These are phyloP conservation scores for Trypanosoma avium DNA, from an alignment of 208 protist species.

Conservation along the genomic window DNA sequence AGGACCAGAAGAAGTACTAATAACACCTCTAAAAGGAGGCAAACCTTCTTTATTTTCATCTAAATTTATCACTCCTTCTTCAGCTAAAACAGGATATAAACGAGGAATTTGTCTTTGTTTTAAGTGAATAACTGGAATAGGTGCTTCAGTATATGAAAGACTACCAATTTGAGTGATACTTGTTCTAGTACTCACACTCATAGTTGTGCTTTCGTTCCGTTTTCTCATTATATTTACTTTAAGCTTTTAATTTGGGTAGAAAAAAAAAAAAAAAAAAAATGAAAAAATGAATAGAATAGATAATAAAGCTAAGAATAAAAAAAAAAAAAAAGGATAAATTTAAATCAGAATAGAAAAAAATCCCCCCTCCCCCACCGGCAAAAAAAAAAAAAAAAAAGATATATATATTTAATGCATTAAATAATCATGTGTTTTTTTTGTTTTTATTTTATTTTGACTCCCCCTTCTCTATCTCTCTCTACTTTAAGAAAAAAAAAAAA, in stretches of 20 bases:
- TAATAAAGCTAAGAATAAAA: neutral
- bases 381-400: neutral
- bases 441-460: no score
- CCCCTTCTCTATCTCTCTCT: no score
- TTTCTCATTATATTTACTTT: neutral
- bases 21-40: neutral
- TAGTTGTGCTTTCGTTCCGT: neutral
- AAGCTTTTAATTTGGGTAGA: neutral
- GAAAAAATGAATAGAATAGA: no score
- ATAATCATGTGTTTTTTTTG: no score
- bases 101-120: slow-evolving; percentile 5
- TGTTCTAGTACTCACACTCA: slow-evolving; percentile 16
- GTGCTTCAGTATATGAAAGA: slow-evolving; percentile 13
- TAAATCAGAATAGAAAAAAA: no score
- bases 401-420: no score
- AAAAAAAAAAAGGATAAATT: neutral
- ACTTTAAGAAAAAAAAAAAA: no score
- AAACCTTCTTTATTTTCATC: neutral
- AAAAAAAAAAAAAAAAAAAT: slow-evolving; percentile 3
- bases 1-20: neutral
- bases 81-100: slow-evolving; percentile 16
- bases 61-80: neutral
- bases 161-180: slow-evolving; percentile 3
- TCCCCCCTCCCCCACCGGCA: no score
- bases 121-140: neutral